Percentiles rank a stretch among this genome's conserved stretches.
These are phyloP conservation scores for Cordyceps fumosorosea DNA, from an alignment of 2,329 filamentous ascomycete genomes.

Conservation along the genomic window DNA sequence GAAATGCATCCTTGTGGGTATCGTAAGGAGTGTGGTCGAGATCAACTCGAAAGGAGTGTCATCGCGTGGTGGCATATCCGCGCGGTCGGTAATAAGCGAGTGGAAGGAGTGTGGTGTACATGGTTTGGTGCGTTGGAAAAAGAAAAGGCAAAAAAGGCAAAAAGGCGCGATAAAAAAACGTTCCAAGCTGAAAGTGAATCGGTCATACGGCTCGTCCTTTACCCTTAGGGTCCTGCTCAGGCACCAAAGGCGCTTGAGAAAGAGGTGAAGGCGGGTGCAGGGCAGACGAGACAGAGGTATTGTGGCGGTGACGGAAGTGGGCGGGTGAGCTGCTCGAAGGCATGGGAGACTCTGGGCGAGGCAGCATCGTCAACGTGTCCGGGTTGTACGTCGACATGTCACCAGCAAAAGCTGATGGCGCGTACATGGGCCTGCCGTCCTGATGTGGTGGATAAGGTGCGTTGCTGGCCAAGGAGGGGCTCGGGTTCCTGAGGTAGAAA, in stretches of 20 bases:
- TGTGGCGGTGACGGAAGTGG: constrained; percentile 30
- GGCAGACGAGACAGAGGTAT: constrained; percentile 28
- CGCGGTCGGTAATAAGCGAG: constrained; percentile 24
- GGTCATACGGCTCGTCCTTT: constrained; percentile 28
- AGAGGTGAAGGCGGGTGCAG: constrained; percentile 31
- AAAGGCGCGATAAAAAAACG: background rate
- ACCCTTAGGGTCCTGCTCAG: constrained; percentile 26
- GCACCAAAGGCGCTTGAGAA: constrained; percentile 25
- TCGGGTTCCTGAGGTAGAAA: constrained; percentile 37
- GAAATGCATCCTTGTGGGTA: constrained; percentile 2
- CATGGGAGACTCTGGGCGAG: constrained; percentile 39
- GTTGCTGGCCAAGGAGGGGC: constrained; percentile 30
- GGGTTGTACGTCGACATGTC: constrained; percentile 33
- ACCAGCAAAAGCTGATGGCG: constrained; percentile 28
- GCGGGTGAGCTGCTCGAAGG: constrained; percentile 25
- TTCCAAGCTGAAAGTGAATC: background rate
- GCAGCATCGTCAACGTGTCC: constrained; percentile 37
- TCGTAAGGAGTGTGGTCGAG: constrained; percentile 28
- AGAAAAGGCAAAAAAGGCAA: constrained; percentile 15
- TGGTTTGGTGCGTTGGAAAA: constrained; percentile 25
- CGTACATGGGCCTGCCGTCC: constrained; percentile 26
- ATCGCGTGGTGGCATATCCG: constrained; percentile 9
- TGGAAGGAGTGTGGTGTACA: constrained; percentile 31
- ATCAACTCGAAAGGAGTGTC: constrained; percentile 24
- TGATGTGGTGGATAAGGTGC: constrained; percentile 40